phyloP scores from a whole-genome alignment of 2,329 filamentous ascomycete species.

The Cryphonectria parasitica region DNA sequence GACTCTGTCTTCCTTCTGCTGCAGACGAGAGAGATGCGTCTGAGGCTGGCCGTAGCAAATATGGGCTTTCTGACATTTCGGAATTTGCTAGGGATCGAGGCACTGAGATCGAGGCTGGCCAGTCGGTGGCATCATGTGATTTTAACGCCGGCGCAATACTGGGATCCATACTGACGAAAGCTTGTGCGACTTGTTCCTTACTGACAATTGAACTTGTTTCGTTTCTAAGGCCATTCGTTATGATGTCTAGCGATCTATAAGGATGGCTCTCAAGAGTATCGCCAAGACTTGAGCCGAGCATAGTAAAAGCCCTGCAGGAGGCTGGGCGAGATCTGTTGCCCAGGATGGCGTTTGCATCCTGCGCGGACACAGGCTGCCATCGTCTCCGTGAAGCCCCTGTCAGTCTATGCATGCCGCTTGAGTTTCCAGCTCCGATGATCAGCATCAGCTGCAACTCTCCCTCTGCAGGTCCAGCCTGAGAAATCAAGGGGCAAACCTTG shows the following conservation, averaged over 20 bases:
- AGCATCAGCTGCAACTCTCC: neutral
- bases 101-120: neutral
- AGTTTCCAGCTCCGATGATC: neutral
- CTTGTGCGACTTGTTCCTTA: neutral
- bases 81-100: neutral
- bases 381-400: neutral
- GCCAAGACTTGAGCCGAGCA: no score
- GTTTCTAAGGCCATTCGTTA: neutral
- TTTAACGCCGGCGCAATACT: neutral
- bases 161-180: neutral
- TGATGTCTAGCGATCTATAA: neutral
- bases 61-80: neutral
- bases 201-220: neutral
- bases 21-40: neutral
- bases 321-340: neutral
- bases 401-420: neutral
- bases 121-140: neutral
- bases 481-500: no score
- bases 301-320: neutral
- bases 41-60: neutral
- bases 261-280: neutral
- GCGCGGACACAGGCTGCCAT: neutral
- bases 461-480: neutral
- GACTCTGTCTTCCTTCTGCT: neutral
- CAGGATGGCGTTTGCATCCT: neutral